Conservation (phyloP, 2,329 filamentous ascomycete species). For the Didymella lethalis region DNA sequence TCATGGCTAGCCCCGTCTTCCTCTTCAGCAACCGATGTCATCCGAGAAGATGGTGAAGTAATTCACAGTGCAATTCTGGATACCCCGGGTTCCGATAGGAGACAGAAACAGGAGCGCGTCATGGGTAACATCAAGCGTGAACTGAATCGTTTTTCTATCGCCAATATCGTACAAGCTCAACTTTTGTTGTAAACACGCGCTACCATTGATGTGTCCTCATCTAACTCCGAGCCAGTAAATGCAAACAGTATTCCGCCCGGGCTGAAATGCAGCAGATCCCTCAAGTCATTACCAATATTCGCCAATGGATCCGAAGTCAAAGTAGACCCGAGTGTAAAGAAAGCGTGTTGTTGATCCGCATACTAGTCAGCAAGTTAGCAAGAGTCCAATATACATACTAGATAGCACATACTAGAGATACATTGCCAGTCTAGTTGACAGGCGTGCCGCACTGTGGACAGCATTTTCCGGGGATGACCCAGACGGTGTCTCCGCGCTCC, state of each 20-base stretch:
- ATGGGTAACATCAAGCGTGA: neutral
- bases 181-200: conserved; percentile 13
- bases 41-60: neutral
- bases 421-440: conserved; percentile 41
- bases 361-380: conserved; percentile 15
- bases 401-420: conserved; percentile 9
- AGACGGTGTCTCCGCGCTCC: conserved; percentile 51
- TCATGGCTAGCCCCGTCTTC: neutral
- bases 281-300: conserved; percentile 19
- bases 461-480: conserved; percentile 53
- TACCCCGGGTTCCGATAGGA: neutral
- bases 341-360: neutral
- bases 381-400: too few species aligned
- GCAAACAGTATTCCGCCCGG: conserved; percentile 26
- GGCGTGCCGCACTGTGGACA: conserved; percentile 51
- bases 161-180: conserved; percentile 18
- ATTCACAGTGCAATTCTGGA: neutral
- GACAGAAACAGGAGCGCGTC: neutral
- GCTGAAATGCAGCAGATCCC: conserved; percentile 26
- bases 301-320: conserved; percentile 20
- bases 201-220: conserved; percentile 13
- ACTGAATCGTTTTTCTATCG: conserved; percentile 18
- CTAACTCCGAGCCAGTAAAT: conserved; percentile 32
- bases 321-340: conserved; percentile 12
- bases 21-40: neutral